These are phyloP conservation scores for Cercophora samala DNA, from an alignment of 495 filamentous ascomycete species.

Conservation along the genomic window DNA sequence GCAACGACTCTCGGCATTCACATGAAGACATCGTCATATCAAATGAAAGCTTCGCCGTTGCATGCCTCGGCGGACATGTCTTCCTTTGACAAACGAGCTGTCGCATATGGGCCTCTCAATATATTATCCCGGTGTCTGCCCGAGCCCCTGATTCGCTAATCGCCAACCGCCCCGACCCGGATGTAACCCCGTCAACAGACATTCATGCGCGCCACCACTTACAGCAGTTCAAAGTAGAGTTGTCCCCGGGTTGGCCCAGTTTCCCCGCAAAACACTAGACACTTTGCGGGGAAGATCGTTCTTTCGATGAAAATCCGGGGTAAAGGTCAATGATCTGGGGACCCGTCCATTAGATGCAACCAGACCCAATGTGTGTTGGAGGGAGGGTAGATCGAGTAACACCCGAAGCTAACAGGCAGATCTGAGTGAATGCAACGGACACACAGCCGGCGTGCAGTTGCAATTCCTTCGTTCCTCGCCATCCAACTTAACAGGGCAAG, in stretches of 20 bases:
- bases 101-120: background rate
- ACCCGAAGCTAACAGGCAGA: background rate
- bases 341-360: background rate
- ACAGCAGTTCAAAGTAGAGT: background rate
- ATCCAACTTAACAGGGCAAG: background rate
- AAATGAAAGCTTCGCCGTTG: slow-evolving; percentile 7
- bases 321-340: slow-evolving; percentile 6
- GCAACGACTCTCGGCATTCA: background rate
- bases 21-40: background rate
- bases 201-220: background rate
- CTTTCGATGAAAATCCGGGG: slow-evolving; percentile 14
- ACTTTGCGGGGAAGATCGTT: background rate
- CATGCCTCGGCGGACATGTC: slow-evolving; percentile 15
- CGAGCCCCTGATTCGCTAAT: background rate
- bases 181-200: background rate
- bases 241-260: background rate
- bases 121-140: slow-evolving; percentile 1
- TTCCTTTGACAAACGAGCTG: background rate
- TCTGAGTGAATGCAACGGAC: background rate
- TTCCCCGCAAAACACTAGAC: slow-evolving; percentile 9
- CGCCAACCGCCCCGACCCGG: background rate
- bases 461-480: background rate
- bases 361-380: background rate
- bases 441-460: background rate
- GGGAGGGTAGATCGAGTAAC: background rate